Evolutionary conservation across 176 grass and related monocot species (phyloP).

Genomic region (Oryza australiensis): DNA sequence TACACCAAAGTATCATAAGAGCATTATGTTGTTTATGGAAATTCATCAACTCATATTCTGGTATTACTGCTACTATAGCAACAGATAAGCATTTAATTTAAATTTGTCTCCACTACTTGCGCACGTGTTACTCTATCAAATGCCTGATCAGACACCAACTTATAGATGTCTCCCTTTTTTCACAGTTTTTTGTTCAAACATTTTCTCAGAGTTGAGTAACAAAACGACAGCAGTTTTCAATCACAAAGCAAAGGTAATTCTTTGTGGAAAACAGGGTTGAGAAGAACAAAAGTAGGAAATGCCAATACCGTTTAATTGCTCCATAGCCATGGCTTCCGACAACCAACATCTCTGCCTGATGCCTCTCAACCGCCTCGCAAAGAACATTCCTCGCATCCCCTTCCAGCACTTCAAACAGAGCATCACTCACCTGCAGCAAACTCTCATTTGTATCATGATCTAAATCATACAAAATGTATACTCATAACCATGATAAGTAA

Average conservation of each 20-base stretch:
- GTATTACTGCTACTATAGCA: background rate
- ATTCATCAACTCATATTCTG: background rate
- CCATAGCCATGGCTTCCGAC: constrained; percentile 93
- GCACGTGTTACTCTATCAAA: background rate
- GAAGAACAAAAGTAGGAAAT: background rate
- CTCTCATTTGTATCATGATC: background rate
- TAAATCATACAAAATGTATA: background rate
- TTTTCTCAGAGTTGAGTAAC: background rate
- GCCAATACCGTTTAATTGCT: constrained; percentile 73
- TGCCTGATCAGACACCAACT: background rate
- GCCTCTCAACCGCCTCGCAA: constrained; percentile 78
- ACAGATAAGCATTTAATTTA: background rate
- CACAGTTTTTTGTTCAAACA: too few relatives aligned
- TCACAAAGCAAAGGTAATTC: background rate
- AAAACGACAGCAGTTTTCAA: background rate
- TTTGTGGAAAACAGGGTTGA: background rate
- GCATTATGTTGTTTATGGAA: background rate
- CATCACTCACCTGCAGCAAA: constrained; percentile 53
- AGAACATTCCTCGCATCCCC: constrained; percentile 76
- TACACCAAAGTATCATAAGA: background rate
- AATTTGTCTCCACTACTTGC: background rate
- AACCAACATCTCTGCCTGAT: constrained; percentile 73
- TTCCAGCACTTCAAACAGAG: constrained; percentile 57
- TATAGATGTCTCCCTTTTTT: background rate
- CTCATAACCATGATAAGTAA: background rate